Evolutionary conservation across 768 basidiomycete genomes (phyloP), one percentile per base, ranked within the genome.

Genomic region (Tephrocybe sp.): DNA sequence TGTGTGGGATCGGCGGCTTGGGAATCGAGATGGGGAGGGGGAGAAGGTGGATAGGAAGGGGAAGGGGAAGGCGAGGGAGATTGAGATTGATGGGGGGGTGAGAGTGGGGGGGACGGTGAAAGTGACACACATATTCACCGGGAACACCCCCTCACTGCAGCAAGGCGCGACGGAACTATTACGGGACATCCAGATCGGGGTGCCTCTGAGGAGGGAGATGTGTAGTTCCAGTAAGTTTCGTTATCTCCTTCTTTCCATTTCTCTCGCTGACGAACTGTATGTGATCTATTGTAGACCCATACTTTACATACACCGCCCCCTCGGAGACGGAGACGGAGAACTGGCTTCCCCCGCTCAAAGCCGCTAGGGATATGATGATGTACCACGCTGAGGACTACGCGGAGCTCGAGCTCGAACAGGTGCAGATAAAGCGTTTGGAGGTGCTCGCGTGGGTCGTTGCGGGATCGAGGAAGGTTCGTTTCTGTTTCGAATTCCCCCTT

Each of bases 41-140:
- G 15, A 9, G 28, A 5, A 30, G 28, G 28, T 30, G 28, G 28
- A 30, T 11, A 6, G 15, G 7, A 33, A 9, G 18, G 33, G 41
- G 2, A 41, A 42, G 15, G 44, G 44, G 1, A 32, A 47, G 17
- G 57, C 67, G n/a, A 70, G 67, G 51, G 50, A 14, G 47, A n/a
- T n/a, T n/a, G n/a, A n/a, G n/a, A n/a, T 62, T 5, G 33, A 18
- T 25, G 20, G 10, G 41, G 26, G 3, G 38, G 45, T 30, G 34
- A 36, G 34, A 15, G 15, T 12, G 15, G 15, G 15, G 15, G 34
- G 15, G 34, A 4, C 34, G 5, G 34, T 36, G 15, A 48, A 45
- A 12, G 63, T 64, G 2, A 62, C 40, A 15, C 80, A 82, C 50
- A 52, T 83, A 37, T 82, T 80, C 55, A 77, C 76, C 0, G 67